phyloP scores from a whole-genome alignment of 345 rosid genomes.

The Populus simonii region DNA sequence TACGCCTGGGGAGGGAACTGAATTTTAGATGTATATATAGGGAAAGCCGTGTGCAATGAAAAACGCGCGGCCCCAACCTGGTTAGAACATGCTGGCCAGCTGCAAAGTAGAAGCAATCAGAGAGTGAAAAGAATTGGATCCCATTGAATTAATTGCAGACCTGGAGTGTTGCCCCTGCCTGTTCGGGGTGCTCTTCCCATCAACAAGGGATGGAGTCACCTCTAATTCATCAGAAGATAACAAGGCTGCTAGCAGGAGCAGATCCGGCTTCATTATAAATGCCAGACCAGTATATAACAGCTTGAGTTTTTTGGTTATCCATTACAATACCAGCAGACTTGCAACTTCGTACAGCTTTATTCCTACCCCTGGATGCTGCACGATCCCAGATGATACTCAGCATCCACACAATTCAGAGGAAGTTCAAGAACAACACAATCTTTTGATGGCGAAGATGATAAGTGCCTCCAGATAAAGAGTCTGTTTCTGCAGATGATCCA shows the following conservation, averaged over 20 bases:
- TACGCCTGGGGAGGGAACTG: too few relatives aligned
- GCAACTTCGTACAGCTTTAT: slow-evolving; percentile 34
- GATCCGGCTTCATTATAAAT: slow-evolving; percentile 45
- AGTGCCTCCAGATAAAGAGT: slow-evolving; percentile 74
- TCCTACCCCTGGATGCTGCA: slow-evolving; percentile 22
- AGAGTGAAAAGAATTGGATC: slow-evolving; percentile 50
- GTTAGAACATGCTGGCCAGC: slow-evolving; percentile 33
- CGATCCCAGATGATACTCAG: slow-evolving; percentile 44
- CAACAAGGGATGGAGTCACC: slow-evolving; percentile 39
- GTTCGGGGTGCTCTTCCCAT: slow-evolving; percentile 31
- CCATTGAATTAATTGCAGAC: slow-evolving; percentile 37
- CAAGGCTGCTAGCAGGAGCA: slow-evolving; percentile 37
- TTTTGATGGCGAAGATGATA: slow-evolving; percentile 44
- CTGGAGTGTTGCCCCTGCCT: slow-evolving; percentile 33
- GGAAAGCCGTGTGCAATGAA: too few relatives aligned
- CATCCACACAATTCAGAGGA: slow-evolving; percentile 43
- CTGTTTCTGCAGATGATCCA: slow-evolving; percentile 72
- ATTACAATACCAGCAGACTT: slow-evolving; percentile 53
- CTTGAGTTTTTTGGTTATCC: slow-evolving; percentile 59
- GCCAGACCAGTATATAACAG: slow-evolving; percentile 73
- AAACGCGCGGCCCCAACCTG: too few relatives aligned
- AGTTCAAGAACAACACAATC: slow-evolving; percentile 59
- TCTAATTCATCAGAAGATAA: slow-evolving; percentile 44
- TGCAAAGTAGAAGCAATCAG: slow-evolving; percentile 55
- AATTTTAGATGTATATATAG: too few relatives aligned